Evolutionary conservation across 2,329 filamentous ascomycete genomes (phyloP), one percentile per base, ranked within the genome.

Genomic region (Nigrospora oryzae): DNA sequence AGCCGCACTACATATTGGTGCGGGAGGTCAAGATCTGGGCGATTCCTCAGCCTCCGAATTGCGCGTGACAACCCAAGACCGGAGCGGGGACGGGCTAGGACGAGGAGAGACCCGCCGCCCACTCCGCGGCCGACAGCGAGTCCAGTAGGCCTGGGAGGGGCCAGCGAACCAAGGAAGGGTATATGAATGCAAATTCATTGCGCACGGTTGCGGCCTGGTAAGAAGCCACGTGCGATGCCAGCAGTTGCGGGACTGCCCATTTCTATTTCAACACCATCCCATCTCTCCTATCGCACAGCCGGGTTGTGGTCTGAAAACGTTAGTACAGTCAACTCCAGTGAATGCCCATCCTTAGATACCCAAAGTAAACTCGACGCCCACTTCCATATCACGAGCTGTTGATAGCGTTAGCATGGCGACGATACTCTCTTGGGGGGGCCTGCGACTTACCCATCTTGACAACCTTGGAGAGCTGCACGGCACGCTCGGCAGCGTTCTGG

Each of bases 391-490:
- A 60, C 91, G 86, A 59, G 93, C 87, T 86, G 57, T 43, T 11
- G 42, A 16, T 44, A 50, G 52, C 41, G 51, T 60, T 59, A 60
- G 58, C 23, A 32, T 42, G 17, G 38, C 17, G 4, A 40, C 32
- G 8, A 11, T 16, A 23, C 19, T 23, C n/a, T 32, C 16, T 17
- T 16, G 17, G 12, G 30, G 23, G 13, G 34, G 15, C 11, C 23
- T 7, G 31, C 41, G 40, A 78, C 83, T 74, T 73, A 87, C 84
- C 88, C 83, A 95, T 86, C 84, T 97, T 97, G 61, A 98, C 93
- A 56, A 98, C 87, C 81, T 96, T 97, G 60, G 89, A 96, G 70
- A 98, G 91, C 71, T 98, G 91, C 53, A 98, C 93, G 30, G 90
- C 86, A 79, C 95, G 97, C 81, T 97, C 93, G 53, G 93, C 93